Conservation (phyloP, 1,284 basidiomycete genomes). For the Ustilago loliicola region DNA sequence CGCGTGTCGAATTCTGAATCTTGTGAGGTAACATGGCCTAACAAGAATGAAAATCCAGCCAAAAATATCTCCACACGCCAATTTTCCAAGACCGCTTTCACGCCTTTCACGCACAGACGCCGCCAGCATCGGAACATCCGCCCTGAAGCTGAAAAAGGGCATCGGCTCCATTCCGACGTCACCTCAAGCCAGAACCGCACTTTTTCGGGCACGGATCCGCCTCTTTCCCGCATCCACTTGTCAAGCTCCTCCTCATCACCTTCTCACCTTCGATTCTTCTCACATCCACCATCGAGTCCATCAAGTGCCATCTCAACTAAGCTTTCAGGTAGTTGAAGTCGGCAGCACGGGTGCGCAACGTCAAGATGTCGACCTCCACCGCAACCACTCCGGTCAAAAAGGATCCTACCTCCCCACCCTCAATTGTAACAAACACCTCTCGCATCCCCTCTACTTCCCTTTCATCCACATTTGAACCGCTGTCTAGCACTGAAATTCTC, state of each 20-base stretch:
- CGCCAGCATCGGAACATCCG: conserved; percentile 6
- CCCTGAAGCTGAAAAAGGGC: background rate
- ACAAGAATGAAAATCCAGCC: background rate
- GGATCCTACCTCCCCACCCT: conserved; percentile 29
- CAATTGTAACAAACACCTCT: conserved; percentile 34
- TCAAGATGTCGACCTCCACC: conserved; percentile 34
- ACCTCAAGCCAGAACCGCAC: background rate
- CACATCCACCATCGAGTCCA: background rate
- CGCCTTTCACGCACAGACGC: conserved; percentile 32
- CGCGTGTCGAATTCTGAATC: background rate
- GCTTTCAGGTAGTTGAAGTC: too few species aligned
- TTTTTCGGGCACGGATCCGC: background rate
- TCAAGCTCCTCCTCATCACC: background rate
- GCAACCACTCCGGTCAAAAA: conserved; percentile 33
- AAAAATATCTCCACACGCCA: conserved; percentile 6
- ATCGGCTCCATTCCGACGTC: conserved; percentile 19
- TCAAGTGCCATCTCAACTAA: background rate
- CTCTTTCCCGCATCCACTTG: background rate
- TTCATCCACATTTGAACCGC: conserved; percentile 41
- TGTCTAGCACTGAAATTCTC: conserved; percentile 52
- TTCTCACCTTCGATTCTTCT: background rate
- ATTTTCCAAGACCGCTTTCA: conserved; percentile 25
- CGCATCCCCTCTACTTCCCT: conserved; percentile 47
- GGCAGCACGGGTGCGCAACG: background rate
- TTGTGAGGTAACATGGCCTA: background rate